Evolutionary conservation across 2,329 filamentous ascomycete species (phyloP).

Genomic region (Penicillium sp.): DNA sequence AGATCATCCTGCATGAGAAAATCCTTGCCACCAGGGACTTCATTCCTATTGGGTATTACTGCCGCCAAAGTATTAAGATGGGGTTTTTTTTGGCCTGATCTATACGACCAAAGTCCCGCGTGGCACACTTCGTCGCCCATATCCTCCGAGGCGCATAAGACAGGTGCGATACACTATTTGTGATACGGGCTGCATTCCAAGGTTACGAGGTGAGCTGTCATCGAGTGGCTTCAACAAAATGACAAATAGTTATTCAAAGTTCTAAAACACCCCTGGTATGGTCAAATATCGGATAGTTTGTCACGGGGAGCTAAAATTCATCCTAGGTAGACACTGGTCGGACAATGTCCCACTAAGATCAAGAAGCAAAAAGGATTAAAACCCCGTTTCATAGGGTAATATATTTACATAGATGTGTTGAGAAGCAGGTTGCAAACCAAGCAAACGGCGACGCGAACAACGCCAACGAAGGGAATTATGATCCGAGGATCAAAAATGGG

Average conservation of each 20-base stretch:
- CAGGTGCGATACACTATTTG: neutral
- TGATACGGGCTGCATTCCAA: neutral
- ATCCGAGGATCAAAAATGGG: slow-evolving; percentile 2
- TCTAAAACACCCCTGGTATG: too few species aligned
- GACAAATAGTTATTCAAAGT: neutral
- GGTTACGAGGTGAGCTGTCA: neutral
- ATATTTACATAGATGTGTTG: slow-evolving; percentile 5
- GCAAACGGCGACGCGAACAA: neutral
- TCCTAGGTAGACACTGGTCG: neutral
- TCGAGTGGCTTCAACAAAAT: neutral
- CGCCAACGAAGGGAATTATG: slow-evolving; percentile 5
- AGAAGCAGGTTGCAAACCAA: neutral
- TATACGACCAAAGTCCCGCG: too few species aligned
- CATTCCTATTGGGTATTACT: too few species aligned
- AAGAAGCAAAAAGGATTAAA: neutral
- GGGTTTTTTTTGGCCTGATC: too few species aligned
- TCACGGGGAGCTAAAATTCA: neutral
- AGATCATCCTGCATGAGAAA: neutral
- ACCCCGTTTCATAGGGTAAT: neutral
- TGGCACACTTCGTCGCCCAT: too few species aligned
- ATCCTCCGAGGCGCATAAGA: neutral
- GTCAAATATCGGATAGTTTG: neutral
- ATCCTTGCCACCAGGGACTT: too few species aligned
- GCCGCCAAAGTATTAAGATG: too few species aligned
- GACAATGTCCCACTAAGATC: neutral